phyloP scores from a whole-genome alignment of 306 rosid genomes.

The Prunus mume region DNA sequence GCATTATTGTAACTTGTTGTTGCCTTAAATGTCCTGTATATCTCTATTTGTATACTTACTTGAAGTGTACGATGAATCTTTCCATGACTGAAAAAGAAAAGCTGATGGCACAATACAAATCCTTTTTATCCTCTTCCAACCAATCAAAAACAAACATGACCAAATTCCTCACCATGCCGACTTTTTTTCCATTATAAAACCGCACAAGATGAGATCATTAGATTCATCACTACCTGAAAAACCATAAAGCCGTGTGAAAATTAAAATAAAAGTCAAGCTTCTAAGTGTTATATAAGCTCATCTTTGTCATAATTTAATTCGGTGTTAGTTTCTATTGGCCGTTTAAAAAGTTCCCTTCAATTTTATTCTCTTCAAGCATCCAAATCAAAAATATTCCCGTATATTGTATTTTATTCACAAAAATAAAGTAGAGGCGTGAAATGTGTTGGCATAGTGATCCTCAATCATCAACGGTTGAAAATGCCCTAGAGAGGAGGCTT shows the following conservation, averaged over 20 bases:
- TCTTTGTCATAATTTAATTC: background rate
- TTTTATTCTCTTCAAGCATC: constrained; percentile 8
- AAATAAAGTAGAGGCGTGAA: constrained; percentile 6
- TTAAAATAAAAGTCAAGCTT: background rate
- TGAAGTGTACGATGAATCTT: background rate
- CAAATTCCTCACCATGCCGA: constrained; percentile 9
- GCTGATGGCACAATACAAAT: constrained; percentile 8
- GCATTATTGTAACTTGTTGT: too few species aligned
- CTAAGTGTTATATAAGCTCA: constrained; percentile 1
- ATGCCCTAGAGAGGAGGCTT: constrained; percentile 24
- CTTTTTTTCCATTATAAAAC: background rate
- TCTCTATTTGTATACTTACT: background rate
- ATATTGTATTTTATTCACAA: background rate
- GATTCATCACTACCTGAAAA: background rate
- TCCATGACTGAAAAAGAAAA: background rate
- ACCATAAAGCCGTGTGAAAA: background rate
- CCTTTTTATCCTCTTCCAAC: constrained; percentile 24
- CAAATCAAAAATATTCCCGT: constrained; percentile 26
- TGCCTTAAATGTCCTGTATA: background rate
- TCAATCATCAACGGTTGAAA: constrained; percentile 30
- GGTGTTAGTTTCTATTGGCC: background rate
- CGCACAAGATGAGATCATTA: background rate
- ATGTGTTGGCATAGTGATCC: constrained; percentile 33
- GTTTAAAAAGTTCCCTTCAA: constrained; percentile 9
- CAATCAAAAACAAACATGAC: background rate